Conservation (phyloP, 306 rosid species). For the Datisca glomerata region DNA sequence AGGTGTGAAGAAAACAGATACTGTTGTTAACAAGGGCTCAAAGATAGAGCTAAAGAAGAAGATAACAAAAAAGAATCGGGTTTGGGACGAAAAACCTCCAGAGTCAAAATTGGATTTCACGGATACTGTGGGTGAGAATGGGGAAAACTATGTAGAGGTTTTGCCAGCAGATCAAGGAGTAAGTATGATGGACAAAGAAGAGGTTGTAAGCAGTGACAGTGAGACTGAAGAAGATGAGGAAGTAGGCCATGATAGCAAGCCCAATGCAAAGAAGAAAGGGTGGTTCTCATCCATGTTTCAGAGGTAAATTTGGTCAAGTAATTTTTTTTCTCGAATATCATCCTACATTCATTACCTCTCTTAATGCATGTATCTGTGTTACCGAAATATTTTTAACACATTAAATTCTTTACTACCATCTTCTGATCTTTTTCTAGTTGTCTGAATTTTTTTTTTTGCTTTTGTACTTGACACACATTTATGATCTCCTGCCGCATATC, state of each 20-base stretch:
- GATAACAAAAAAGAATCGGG: conserved; percentile 74
- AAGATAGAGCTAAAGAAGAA: conserved; percentile 65
- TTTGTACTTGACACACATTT: too few relatives aligned
- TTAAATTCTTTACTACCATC: too few relatives aligned
- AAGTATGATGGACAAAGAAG: conserved; percentile 98
- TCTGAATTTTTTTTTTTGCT: too few relatives aligned
- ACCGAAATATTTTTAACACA: too few relatives aligned
- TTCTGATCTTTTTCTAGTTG: too few relatives aligned
- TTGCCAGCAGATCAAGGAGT: conserved; percentile 84
- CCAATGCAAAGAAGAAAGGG: conserved; percentile 80
- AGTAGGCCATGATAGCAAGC: conserved; percentile 42
- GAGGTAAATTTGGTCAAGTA: conserved; percentile 72
- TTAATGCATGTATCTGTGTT: too few relatives aligned
- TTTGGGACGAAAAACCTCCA: conserved; percentile 61
- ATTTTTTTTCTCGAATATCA: conserved; percentile 6
- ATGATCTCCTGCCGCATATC: too few relatives aligned
- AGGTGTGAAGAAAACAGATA: conserved; percentile 60
- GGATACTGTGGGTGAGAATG: conserved; percentile 53
- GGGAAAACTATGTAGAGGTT: conserved; percentile 45
- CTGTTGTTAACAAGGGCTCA: conserved; percentile 47
- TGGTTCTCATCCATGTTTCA: conserved; percentile 98
- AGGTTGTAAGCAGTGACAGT: conserved; percentile 78
- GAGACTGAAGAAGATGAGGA: conserved; percentile 76
- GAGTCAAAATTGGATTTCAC: conserved; percentile 78
- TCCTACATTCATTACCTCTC: conserved; percentile 9